A percentile compares a stretch with the other conserved stretches of the same genome.
Evolutionary conservation across 495 filamentous ascomycete species (phyloP).

Genomic region (Lepidopterella palustris): DNA sequence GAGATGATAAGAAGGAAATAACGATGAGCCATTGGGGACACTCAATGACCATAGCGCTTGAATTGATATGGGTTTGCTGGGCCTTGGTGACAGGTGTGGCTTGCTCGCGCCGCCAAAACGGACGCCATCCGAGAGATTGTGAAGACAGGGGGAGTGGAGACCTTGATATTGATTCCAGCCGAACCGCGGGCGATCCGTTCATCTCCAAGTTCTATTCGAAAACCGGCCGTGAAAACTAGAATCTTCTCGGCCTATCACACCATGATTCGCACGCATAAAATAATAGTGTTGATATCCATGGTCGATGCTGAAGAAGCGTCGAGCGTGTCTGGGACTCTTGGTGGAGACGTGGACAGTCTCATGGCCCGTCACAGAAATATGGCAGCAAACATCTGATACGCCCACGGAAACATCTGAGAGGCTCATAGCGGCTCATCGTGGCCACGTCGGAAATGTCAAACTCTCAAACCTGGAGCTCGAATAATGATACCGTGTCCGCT

Average conservation of each 20-base stretch:
- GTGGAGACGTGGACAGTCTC: background rate
- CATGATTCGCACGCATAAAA: background rate
- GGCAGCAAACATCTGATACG: background rate
- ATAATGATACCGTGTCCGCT: background rate
- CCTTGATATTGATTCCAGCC: background rate
- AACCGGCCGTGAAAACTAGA: background rate
- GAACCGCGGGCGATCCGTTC: background rate
- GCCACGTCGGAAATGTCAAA: background rate
- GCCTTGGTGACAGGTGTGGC: background rate
- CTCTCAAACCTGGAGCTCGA: background rate
- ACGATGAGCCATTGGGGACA: background rate
- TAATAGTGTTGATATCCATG: background rate
- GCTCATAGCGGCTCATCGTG: background rate
- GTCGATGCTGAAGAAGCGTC: background rate
- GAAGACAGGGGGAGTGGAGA: background rate
- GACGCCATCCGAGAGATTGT: background rate
- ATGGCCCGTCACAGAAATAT: background rate
- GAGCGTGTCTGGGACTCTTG: background rate
- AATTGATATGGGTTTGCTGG: background rate
- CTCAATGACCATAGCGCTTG: background rate
- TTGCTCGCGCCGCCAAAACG: background rate
- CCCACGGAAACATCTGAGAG: background rate
- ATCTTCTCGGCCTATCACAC: background rate
- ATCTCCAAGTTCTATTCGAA: background rate
- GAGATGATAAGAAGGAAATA: background rate